Percentiles rank a stretch among this genome's conserved stretches.
These are phyloP conservation scores for Globisporangium megalacanthum DNA, from an alignment of 352 stramenopile species.

Conservation along the genomic window DNA sequence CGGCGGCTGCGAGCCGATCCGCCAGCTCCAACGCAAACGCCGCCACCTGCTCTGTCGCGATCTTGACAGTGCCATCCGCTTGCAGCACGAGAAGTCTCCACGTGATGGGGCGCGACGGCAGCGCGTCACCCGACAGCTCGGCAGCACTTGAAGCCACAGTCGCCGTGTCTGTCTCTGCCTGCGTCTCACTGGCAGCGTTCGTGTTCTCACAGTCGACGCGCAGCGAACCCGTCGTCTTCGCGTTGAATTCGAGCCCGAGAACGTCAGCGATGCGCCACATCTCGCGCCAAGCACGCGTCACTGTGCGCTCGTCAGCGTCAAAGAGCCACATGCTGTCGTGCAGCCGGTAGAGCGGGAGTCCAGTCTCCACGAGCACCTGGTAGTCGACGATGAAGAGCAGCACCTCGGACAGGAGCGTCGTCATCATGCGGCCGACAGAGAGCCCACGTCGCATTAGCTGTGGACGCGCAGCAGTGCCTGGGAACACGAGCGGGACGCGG, in stretches of 20 bases:
- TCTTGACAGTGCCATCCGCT: conserved; percentile 28
- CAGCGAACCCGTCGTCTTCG: conserved; percentile 37
- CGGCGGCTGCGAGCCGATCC: conserved; percentile 22
- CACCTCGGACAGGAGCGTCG: conserved; percentile 33
- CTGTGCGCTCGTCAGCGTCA: conserved; percentile 21
- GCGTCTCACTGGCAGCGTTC: neutral
- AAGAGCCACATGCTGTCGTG: conserved; percentile 56
- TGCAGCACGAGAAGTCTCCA: conserved; percentile 41
- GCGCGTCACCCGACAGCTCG: conserved; percentile 14
- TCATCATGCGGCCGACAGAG: conserved; percentile 28
- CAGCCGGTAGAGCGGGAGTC: conserved; percentile 24
- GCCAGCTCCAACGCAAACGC: conserved; percentile 36
- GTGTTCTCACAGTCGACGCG: conserved; percentile 3
- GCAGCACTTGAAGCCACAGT: neutral
- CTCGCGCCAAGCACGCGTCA: conserved; percentile 28
- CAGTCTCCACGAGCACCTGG: conserved; percentile 19
- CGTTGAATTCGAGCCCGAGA: conserved; percentile 31
- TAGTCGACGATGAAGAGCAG: conserved; percentile 49
- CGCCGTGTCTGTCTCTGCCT: neutral
- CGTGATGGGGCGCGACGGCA: conserved; percentile 29
- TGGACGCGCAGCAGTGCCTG: conserved; percentile 15
- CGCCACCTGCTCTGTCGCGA: conserved; percentile 26
- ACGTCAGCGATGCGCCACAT: conserved; percentile 20
- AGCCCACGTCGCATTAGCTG: conserved; percentile 32
- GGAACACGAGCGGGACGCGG: conserved; percentile 34